A percentile compares a stretch with the other conserved stretches of the same genome.
Evolutionary conservation across 805 yeast species (phyloP).

Genomic region (Monosporozyma siamensis): DNA sequence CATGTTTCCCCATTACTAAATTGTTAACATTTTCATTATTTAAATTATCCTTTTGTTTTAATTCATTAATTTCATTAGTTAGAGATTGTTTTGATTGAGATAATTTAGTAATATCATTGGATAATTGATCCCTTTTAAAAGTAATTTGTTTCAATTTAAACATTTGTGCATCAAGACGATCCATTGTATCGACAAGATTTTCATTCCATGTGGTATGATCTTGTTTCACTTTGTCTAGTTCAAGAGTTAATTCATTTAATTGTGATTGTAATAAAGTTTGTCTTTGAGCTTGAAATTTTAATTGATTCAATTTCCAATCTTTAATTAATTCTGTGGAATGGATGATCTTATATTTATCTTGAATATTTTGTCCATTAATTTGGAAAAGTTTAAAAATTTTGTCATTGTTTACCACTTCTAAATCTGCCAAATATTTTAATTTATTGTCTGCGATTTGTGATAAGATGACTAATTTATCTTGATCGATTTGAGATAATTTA

Average conservation of each 20-base stretch:
- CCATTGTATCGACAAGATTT: constrained; percentile 16
- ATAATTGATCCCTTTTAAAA: constrained; percentile 13
- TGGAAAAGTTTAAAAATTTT: constrained; percentile 18
- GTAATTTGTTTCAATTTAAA: constrained; percentile 18
- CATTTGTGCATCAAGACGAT: constrained; percentile 23
- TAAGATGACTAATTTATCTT: constrained; percentile 16
- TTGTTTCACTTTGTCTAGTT: constrained; percentile 13
- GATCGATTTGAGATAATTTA: constrained; percentile 13
- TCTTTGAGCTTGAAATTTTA: constrained; percentile 14
- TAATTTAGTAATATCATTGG: too few relatives aligned
- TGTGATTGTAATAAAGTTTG: constrained; percentile 20
- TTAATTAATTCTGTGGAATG: constrained; percentile 22
- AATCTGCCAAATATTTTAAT: constrained; percentile 16
- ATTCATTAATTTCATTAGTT: constrained; percentile 13
- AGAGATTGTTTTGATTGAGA: too few relatives aligned
- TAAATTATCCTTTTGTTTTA: constrained; percentile 11
- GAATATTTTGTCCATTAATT: constrained; percentile 14
- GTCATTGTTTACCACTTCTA: constrained; percentile 19
- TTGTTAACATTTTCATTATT: constrained; percentile 21
- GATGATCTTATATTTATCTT: constrained; percentile 18
- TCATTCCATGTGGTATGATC: constrained; percentile 17
- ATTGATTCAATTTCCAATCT: constrained; percentile 19
- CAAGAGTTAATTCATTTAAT: constrained; percentile 18
- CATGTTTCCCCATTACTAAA: constrained; percentile 17
- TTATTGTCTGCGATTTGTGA: constrained; percentile 17